Evolutionary conservation across 2,329 filamentous ascomycete species (phyloP).

Genomic region (Fusarium sp.): DNA sequence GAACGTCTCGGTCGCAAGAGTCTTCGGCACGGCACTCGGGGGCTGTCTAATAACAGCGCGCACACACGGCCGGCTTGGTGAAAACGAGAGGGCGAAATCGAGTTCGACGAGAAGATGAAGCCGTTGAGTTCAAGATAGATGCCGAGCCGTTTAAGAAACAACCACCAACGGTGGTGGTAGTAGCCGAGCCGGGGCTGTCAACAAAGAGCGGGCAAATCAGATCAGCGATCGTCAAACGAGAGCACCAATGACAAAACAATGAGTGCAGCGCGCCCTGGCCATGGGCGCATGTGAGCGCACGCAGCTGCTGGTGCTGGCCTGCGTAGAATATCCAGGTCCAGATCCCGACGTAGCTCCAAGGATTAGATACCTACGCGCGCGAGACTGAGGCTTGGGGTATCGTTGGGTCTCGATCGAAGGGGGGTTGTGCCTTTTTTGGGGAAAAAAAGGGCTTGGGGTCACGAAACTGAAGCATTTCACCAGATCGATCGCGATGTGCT

Average conservation of each 20-base stretch:
- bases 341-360: conserved; percentile 24
- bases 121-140: background rate
- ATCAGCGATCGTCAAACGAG: conserved; percentile 21
- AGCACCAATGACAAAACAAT: conserved; percentile 17
- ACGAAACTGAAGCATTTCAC: conserved; percentile 11
- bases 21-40: conserved; percentile 24
- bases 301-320: background rate
- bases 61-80: conserved; percentile 29
- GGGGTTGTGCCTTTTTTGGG: background rate
- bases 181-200: conserved; percentile 1
- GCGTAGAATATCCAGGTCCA: conserved; percentile 18
- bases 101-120: conserved; percentile 25
- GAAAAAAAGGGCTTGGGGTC: background rate
- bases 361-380: background rate
- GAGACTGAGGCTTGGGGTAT: conserved; percentile 8
- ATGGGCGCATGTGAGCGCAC: conserved; percentile 10
- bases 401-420: background rate
- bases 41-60: conserved; percentile 51
- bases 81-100: conserved; percentile 17
- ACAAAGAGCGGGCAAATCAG: conserved; percentile 26
- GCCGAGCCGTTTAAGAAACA: conserved; percentile 17
- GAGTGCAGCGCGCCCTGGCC: conserved; percentile 9
- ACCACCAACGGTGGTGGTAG: conserved; percentile 8
- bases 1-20: conserved; percentile 4
- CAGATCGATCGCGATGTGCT: conserved; percentile 15